These are phyloP conservation scores for Paraphoma chrysanthemicola DNA, from an alignment of 2,329 filamentous ascomycete species.

Conservation along the genomic window DNA sequence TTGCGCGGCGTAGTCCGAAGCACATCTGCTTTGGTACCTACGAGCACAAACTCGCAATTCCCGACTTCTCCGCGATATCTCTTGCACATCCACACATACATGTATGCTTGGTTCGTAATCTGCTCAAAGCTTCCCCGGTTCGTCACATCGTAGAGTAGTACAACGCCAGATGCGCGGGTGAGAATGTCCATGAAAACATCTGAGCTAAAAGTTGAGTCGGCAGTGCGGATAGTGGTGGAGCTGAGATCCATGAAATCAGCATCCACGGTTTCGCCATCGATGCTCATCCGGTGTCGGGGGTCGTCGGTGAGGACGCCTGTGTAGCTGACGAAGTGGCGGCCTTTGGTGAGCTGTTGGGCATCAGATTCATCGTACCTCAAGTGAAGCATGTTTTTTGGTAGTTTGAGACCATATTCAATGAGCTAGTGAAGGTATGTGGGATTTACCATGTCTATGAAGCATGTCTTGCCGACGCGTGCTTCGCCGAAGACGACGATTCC, in stretches of 20 bases:
- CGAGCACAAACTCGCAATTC: slow-evolving; percentile 30
- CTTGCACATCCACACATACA: slow-evolving; percentile 14
- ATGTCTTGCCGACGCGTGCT: slow-evolving; percentile 32
- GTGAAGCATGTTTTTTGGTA: background rate
- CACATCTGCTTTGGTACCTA: slow-evolving; percentile 35
- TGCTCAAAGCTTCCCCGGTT: slow-evolving; percentile 24
- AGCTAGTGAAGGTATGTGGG: background rate
- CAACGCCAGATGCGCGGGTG: slow-evolving; percentile 23
- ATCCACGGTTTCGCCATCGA: slow-evolving; percentile 10
- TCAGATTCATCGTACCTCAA: background rate
- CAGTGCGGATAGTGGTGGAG: slow-evolving; percentile 16
- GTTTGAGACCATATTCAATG: background rate
- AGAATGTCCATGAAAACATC: slow-evolving; percentile 15
- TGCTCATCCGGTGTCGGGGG: slow-evolving; percentile 8
- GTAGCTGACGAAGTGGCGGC: slow-evolving; percentile 11
- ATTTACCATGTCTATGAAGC: slow-evolving; percentile 32
- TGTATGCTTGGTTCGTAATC: slow-evolving; percentile 26
- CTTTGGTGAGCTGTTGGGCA: slow-evolving; percentile 9
- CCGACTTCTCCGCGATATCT: background rate
- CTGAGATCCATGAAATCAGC: slow-evolving; percentile 30
- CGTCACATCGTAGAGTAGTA: slow-evolving; percentile 41
- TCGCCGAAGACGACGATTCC: slow-evolving; percentile 30
- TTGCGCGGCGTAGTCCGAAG: slow-evolving; percentile 1
- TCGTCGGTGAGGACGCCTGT: slow-evolving; percentile 9
- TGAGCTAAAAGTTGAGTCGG: slow-evolving; percentile 2